Evolutionary conservation across 331 rosid species (phyloP), one percentile per base, ranked within the genome.

Genomic region (Malus hybrid): DNA sequence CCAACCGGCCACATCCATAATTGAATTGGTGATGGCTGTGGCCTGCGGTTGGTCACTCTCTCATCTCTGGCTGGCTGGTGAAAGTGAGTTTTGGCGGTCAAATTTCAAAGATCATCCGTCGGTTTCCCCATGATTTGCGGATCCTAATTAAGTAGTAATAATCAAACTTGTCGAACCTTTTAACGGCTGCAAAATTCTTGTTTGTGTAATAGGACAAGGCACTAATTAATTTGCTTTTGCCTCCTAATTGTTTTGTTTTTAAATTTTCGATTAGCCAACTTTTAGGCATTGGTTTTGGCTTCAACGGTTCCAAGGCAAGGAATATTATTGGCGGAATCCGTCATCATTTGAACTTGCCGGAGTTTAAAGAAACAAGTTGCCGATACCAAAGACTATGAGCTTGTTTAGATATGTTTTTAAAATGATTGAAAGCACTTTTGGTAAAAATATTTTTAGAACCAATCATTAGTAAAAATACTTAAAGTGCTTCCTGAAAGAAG

Each of bases 71-170:
- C 5, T 27, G 27, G 24, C 32, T 34, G 73, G 75, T 59, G 65
- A 54, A 67, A 9, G 76, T 50, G 76, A 36, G 64, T 64, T 63
- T 12, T 66, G 22, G 59, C 22, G 22, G 73, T 61, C 81, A 78
- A 79, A 74, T 27, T 42, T 13, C 61, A 15, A 75, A 20, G 48
- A 28, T 76, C 34, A 10, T 33, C 67, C n/a, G 4, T 6, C 19
- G 55, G 57, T 52, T 16, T 52, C 1, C 16, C 79, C 90, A 61
- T 73, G 71, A 86, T 76, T 81, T 70, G 81, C 86, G 86, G 84
- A 34, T 50, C 57, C 57, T 22, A 72, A 36, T 46, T 5, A 16
- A 52, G 20, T 16, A 52, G 20, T 52, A 52, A 1, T 24, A 39
- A 59, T 36, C 68, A 59, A 59, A 10, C 33, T 61, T 36, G 68